Percentiles rank a stretch among this genome's conserved stretches.
phyloP scores from a whole-genome alignment of 495 filamentous ascomycete species.

The Cercophora samala region DNA sequence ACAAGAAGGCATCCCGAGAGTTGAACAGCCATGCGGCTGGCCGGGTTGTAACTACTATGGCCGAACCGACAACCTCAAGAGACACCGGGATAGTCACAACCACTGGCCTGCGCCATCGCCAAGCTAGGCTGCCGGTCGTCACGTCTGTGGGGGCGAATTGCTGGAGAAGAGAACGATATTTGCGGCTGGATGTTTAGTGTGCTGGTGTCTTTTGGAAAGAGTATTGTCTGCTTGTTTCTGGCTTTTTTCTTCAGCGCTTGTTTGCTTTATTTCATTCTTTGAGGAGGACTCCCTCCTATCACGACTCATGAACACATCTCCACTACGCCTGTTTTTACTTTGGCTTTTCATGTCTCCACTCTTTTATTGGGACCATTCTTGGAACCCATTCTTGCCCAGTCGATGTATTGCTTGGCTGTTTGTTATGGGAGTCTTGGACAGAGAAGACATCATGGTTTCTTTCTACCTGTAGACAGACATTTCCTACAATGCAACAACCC shows the following conservation, averaged over 20 bases:
- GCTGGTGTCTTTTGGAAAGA: not conserved
- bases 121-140: too few relatives aligned
- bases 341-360: not conserved
- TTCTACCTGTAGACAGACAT: not conserved
- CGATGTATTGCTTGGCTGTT: not conserved
- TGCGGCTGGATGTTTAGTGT: too few relatives aligned
- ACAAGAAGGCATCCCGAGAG: not conserved
- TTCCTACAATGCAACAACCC: too few relatives aligned
- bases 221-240: not conserved
- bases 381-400: not conserved
- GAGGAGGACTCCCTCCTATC: not conserved
- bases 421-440: not conserved
- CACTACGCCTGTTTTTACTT: not conserved
- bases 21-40: constrained; percentile 10
- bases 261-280: not conserved
- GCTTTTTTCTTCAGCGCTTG: too few relatives aligned
- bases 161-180: too few relatives aligned
- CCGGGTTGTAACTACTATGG: constrained; percentile 16
- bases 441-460: not conserved
- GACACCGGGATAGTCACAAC: constrained; percentile 12
- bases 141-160: too few relatives aligned
- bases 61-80: constrained; percentile 20
- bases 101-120: not conserved
- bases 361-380: not conserved
- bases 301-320: not conserved